phyloP scores from a whole-genome alignment of 805 yeast genomes.

The Wickerhamomyces chaumierensis region DNA sequence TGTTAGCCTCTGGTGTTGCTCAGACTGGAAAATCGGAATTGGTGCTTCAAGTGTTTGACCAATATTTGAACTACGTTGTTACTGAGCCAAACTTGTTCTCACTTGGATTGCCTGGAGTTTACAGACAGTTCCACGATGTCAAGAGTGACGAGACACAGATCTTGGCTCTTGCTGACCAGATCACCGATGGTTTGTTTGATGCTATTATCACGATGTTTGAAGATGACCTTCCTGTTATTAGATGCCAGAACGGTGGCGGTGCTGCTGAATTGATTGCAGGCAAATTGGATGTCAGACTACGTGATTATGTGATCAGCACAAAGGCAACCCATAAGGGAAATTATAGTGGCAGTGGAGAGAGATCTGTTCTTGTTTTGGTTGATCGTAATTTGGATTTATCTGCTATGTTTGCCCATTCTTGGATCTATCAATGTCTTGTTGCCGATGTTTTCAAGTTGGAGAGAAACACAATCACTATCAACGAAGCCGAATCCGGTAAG shows the following conservation, averaged over 20 bases:
- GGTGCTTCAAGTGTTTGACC: slow-evolving; percentile 87
- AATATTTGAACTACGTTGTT: slow-evolving; percentile 82
- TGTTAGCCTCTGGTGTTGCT: slow-evolving; percentile 76
- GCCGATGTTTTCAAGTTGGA: slow-evolving; percentile 80
- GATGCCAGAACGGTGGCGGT: slow-evolving; percentile 89
- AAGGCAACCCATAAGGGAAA: slow-evolving; percentile 13
- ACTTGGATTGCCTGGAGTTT: slow-evolving; percentile 55
- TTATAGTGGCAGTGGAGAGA: slow-evolving; percentile 26
- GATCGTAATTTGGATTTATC: slow-evolving; percentile 88
- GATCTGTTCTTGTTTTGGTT: slow-evolving; percentile 69
- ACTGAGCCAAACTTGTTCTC: slow-evolving; percentile 89
- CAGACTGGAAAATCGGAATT: slow-evolving; percentile 55
- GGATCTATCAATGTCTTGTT: slow-evolving; percentile 96
- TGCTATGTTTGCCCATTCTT: slow-evolving; percentile 91
- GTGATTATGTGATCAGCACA: slow-evolving; percentile 76
- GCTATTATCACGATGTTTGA: slow-evolving; percentile 51
- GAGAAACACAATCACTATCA: slow-evolving; percentile 69
- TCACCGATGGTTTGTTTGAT: slow-evolving; percentile 75
- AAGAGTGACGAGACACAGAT: slow-evolving; percentile 65
- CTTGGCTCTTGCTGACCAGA: slow-evolving; percentile 50
- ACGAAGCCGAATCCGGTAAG: slow-evolving; percentile 26
- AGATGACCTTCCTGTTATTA: slow-evolving; percentile 64
- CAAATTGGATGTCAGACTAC: slow-evolving; percentile 67
- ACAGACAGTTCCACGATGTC: slow-evolving; percentile 61
- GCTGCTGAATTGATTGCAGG: slow-evolving; percentile 93